These are phyloP conservation scores for Pyrenophora tritici-repentis DNA, from an alignment of 2,329 filamentous ascomycete species.

Conservation along the genomic window DNA sequence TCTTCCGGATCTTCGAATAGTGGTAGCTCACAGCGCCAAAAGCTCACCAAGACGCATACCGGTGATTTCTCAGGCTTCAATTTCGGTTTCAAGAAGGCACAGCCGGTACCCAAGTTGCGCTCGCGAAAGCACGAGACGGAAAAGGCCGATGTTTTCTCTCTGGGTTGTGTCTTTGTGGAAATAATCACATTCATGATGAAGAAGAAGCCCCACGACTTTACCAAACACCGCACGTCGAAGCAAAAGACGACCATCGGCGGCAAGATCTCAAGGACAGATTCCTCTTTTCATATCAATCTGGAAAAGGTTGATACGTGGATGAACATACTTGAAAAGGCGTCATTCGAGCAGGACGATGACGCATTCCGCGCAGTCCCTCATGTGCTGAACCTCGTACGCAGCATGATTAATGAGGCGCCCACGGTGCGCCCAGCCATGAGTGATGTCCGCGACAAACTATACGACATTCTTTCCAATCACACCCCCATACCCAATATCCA, in stretches of 20 bases:
- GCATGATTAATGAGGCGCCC: slow-evolving; percentile 51
- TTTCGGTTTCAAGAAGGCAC: slow-evolving; percentile 43
- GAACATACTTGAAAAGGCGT: slow-evolving; percentile 63
- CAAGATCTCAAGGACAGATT: slow-evolving; percentile 65
- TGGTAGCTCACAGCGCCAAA: slow-evolving; percentile 40
- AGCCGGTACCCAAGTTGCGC: slow-evolving; percentile 33
- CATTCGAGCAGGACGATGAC: slow-evolving; percentile 46
- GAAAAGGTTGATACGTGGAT: slow-evolving; percentile 73
- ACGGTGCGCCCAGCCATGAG: slow-evolving; percentile 48
- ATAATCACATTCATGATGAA: slow-evolving; percentile 72
- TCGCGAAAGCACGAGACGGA: slow-evolving; percentile 42
- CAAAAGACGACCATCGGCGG: slow-evolving; percentile 57
- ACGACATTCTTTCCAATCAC: slow-evolving; percentile 38
- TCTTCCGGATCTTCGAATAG: slow-evolving; percentile 43
- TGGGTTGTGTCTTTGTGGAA: slow-evolving; percentile 74
- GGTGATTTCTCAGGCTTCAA: slow-evolving; percentile 45
- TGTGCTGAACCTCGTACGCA: slow-evolving; percentile 48
- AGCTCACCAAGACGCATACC: slow-evolving; percentile 41
- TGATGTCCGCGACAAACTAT: slow-evolving; percentile 48
- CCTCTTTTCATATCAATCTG: slow-evolving; percentile 74
- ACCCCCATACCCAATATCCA: slow-evolving; percentile 43
- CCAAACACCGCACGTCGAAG: slow-evolving; percentile 67
- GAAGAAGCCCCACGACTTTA: slow-evolving; percentile 68
- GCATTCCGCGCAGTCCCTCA: slow-evolving; percentile 49
- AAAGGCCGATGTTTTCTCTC: slow-evolving; percentile 71